A percentile compares a stretch with the other conserved stretches of the same genome.
These are phyloP conservation scores for Coemansia sp. DNA, from an alignment of 192 early-diverging fungal genomes.

Conservation along the genomic window DNA sequence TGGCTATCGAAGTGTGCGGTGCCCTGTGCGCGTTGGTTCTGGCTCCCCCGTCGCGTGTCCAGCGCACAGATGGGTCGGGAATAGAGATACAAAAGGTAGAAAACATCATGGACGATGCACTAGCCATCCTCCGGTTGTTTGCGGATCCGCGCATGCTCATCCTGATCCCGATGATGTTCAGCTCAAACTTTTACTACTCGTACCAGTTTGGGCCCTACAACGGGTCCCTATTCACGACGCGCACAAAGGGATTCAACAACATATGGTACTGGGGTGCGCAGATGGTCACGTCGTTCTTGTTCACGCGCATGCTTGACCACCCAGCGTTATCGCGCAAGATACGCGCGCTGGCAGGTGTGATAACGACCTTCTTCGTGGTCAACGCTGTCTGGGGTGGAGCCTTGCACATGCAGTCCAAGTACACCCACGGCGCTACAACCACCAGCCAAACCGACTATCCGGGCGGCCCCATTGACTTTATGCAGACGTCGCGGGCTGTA, in stretches of 20 bases:
- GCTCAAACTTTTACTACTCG: constrained; percentile 62
- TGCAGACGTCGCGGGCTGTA: constrained; percentile 47
- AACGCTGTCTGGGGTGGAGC: constrained; percentile 61
- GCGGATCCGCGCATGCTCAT: constrained; percentile 63
- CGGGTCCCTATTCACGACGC: constrained; percentile 63
- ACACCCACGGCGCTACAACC: constrained; percentile 19
- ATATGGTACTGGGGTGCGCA: constrained; percentile 72
- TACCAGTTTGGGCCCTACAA: constrained; percentile 70
- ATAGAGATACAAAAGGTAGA: constrained; percentile 62
- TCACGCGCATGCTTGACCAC: constrained; percentile 64
- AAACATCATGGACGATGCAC: constrained; percentile 59
- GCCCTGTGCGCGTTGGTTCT: constrained; percentile 58
- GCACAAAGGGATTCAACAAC: constrained; percentile 70
- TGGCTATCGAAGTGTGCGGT: constrained; percentile 68
- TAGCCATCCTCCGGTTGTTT: constrained; percentile 59
- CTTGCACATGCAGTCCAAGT: constrained; percentile 59
- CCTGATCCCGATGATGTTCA: constrained; percentile 60
- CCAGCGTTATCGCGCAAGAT: constrained; percentile 52
- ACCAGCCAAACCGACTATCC: constrained; percentile 15
- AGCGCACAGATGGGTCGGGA: constrained; percentile 61
- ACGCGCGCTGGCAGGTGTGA: constrained; percentile 59
- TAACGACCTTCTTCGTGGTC: constrained; percentile 37
- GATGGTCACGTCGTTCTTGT: constrained; percentile 62
- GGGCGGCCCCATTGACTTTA: constrained; percentile 48
- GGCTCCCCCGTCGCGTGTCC: constrained; percentile 58